phyloP scores from a whole-genome alignment of 345 rosid genomes.

The Hypericum androsaemum region DNA sequence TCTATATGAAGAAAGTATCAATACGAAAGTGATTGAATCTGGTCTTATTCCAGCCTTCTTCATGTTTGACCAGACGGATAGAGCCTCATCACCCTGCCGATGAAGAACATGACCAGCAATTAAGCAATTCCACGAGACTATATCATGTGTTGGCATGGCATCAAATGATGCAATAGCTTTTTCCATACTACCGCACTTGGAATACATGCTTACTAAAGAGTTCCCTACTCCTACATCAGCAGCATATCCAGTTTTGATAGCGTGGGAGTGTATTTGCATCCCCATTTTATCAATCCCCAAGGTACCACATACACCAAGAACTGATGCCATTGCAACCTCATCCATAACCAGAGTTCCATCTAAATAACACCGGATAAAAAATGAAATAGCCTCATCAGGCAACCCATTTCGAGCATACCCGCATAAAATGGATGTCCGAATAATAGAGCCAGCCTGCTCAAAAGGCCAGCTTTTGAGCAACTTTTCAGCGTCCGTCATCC shows the following conservation, averaged over 20 bases:
- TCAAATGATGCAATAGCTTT: slow-evolving; percentile 45
- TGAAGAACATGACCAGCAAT: slow-evolving; percentile 58
- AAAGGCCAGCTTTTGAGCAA: slow-evolving; percentile 46
- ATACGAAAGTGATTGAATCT: slow-evolving; percentile 40
- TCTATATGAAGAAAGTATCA: slow-evolving; percentile 47
- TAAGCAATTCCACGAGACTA: slow-evolving; percentile 75
- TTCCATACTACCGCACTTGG: slow-evolving; percentile 41
- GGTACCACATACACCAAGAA: slow-evolving; percentile 59
- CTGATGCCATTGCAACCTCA: slow-evolving; percentile 46
- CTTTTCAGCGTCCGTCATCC: slow-evolving; percentile 66
- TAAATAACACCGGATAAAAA: slow-evolving; percentile 28
- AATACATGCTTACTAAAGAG: slow-evolving; percentile 63
- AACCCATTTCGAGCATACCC: slow-evolving; percentile 62
- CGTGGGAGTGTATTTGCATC: slow-evolving; percentile 52
- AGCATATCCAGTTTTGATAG: slow-evolving; percentile 42
- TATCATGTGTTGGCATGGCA: slow-evolving; percentile 35
- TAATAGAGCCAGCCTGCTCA: slow-evolving; percentile 31
- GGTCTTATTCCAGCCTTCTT: slow-evolving; percentile 31
- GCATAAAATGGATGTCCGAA: slow-evolving; percentile 63
- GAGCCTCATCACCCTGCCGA: slow-evolving; percentile 56
- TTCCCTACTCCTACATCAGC: slow-evolving; percentile 53
- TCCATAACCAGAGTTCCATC: slow-evolving; percentile 45
- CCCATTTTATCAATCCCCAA: slow-evolving; percentile 66
- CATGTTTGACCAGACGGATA: slow-evolving; percentile 52
- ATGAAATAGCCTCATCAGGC: slow-evolving; percentile 56